Base-by-base conservation (phyloP, 768 basidiomycete genomes). In the Podaxis mareebaensis region DNA sequence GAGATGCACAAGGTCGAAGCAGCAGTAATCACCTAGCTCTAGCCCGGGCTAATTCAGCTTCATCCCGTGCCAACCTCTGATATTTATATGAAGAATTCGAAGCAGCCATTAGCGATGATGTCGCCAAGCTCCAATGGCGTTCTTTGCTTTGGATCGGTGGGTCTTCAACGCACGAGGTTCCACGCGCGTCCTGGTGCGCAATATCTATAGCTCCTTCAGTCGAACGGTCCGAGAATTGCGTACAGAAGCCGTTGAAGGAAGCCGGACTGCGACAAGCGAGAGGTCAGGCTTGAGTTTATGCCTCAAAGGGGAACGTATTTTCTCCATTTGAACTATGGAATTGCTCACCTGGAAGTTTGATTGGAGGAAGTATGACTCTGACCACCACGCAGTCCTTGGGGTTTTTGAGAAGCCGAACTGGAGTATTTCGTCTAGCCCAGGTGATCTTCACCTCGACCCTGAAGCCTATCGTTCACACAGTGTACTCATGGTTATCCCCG, bases 61-160 rank as follows among this genome's bases (percentile, higher is more conserved):
- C 61, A 38, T 62, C 61, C n/a, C 44, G 36, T 48, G 54, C 54
- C 24, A 63, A 22, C 48, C 55, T 57, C 46, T 17, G 54, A 38
- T 57, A 63, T 56, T 40, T 38, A 53, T 63, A 63, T n/a, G 60
- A 53, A 49, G 54, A 63, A 51, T 51, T 39, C 36, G 61, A 51
- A 63, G 55, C 48, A 22, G 51, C 54, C 61, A 63, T 63, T 28
- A 5, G 22, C 17, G 51, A 53, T 53, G 60, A 53, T 53, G 59
- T 28, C 3, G 59, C 49, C 44, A 52, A 3, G 52, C 60, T 53
- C 60, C 60, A 61, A 30, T 53, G 36, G 52, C 28, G 52, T 61
- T 48, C 39, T 42, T 33, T 38, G 30, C 30, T 30, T 15, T 44
- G 13, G 42, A 44, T 44, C 26, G 28, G 54, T 26, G 38, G 36